These are phyloP conservation scores for Sporothrix phasma DNA, from an alignment of 2,329 filamentous ascomycete genomes.

Conservation along the genomic window DNA sequence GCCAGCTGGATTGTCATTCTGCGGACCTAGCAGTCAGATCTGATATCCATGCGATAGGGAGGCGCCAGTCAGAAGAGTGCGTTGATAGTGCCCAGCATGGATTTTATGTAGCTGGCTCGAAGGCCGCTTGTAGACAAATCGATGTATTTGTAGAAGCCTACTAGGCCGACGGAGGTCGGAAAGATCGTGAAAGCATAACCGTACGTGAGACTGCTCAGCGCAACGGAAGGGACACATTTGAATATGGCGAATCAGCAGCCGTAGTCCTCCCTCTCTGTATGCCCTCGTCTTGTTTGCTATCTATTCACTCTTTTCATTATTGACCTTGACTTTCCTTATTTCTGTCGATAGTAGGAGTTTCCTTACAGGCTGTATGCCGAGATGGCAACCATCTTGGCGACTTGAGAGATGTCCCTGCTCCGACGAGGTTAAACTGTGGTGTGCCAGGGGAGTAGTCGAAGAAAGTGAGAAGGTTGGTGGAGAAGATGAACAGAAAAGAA, in stretches of 20 bases:
- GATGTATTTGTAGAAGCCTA: conserved; percentile 11
- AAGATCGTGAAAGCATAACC: conserved; percentile 15
- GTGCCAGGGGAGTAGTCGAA: background rate
- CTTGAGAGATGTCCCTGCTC: background rate
- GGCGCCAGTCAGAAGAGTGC: conserved; percentile 12
- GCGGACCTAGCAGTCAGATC: conserved; percentile 10
- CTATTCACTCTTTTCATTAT: background rate
- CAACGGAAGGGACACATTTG: conserved; percentile 12
- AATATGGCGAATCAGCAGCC: background rate
- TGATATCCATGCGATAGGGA: conserved; percentile 12
- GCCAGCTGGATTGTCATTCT: conserved; percentile 10
- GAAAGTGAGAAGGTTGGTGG: background rate
- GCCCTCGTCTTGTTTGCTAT: no score
- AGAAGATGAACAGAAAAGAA: background rate
- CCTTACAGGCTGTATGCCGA: conserved; percentile 6
- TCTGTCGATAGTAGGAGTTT: background rate
- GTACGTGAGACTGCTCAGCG: conserved; percentile 15
- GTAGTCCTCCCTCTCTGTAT: no score
- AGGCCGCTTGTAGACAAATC: conserved; percentile 5
- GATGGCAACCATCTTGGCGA: conserved; percentile 2
- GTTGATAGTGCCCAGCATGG: conserved; percentile 12
- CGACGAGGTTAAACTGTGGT: background rate
- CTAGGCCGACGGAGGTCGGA: conserved; percentile 12
- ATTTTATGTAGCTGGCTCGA: conserved; percentile 9
- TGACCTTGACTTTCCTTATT: background rate